A percentile compares a stretch with the other conserved stretches of the same genome.
phyloP scores from a whole-genome alignment of 306 rosid species.

The Canavalia ensiformis region DNA sequence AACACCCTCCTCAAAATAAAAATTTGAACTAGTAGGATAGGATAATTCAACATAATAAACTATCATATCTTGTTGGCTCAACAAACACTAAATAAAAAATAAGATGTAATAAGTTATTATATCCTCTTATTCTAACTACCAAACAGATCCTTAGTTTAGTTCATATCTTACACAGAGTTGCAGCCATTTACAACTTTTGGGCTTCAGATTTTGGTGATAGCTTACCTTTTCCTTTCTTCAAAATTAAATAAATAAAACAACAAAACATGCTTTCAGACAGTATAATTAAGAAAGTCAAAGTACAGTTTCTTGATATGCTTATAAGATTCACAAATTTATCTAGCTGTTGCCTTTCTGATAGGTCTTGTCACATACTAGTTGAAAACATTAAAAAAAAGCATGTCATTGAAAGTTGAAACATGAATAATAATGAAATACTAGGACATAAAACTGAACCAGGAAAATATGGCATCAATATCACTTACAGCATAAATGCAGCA shows the following conservation, averaged over 20 bases:
- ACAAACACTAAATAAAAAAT: too few species aligned
- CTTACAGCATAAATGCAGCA: conserved; percentile 82
- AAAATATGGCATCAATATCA: conserved; percentile 37
- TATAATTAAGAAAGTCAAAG: not conserved
- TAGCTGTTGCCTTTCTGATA: not conserved
- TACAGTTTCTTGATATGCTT: conserved; percentile 27
- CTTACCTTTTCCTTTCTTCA: not conserved
- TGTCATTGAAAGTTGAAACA: not conserved
- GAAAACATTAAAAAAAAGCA: not conserved
- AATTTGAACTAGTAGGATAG: too few species aligned
- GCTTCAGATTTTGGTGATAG: conserved; percentile 3
- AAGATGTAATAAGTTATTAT: too few species aligned
- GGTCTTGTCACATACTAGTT: conserved; percentile 24
- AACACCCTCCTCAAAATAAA: too few species aligned
- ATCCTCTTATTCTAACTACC: too few species aligned
- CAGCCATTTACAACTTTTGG: not conserved
- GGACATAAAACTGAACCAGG: conserved; percentile 1
- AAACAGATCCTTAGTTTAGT: not conserved
- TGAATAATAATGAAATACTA: conserved; percentile 1
- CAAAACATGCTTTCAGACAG: conserved; percentile 11
- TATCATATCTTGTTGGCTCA: too few species aligned
- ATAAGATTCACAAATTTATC: conserved; percentile 1
- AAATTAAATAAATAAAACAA: not conserved
- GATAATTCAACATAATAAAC: too few species aligned
- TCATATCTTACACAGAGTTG: not conserved